Evolutionary conservation across 306 rosid genomes (phyloP).

Genomic region (Lotus japonicus): DNA sequence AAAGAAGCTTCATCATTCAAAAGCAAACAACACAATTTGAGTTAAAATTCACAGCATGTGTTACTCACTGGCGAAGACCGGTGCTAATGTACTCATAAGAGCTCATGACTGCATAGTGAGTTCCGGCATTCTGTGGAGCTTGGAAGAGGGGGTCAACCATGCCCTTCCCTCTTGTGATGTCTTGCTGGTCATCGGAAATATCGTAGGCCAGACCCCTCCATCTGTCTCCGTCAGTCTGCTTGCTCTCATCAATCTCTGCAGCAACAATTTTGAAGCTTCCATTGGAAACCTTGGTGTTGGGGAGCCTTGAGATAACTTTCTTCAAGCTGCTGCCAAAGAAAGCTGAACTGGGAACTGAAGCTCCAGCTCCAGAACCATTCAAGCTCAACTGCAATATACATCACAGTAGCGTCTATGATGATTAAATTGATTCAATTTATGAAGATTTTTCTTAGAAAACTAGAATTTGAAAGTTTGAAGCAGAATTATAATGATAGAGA

Average conservation of each 20-base stretch:
- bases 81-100: conserved; percentile 83
- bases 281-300: conserved; percentile 33
- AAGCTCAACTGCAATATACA: conserved; percentile 47
- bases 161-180: conserved; percentile 96
- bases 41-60: not conserved
- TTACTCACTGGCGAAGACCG: conserved; percentile 61
- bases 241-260: conserved; percentile 35
- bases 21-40: not conserved
- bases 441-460: too few species aligned
- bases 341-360: conserved; percentile 53
- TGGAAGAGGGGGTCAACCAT: conserved; percentile 81
- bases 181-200: conserved; percentile 85
- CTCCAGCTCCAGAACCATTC: conserved; percentile 49
- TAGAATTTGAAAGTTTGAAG: too few species aligned
- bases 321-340: conserved; percentile 78
- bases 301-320: conserved; percentile 51
- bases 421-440: too few species aligned
- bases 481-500: too few species aligned
- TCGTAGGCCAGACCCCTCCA: conserved; percentile 78
- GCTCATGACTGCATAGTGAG: conserved; percentile 80
- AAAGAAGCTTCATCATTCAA: not conserved
- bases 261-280: conserved; percentile 59
- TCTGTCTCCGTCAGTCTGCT: conserved; percentile 59
- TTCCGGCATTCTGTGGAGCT: conserved; percentile 58
- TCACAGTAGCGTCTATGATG: not conserved